These are phyloP conservation scores for Fusarium sp. DNA, from an alignment of 2,329 filamentous ascomycete species.

Conservation along the genomic window DNA sequence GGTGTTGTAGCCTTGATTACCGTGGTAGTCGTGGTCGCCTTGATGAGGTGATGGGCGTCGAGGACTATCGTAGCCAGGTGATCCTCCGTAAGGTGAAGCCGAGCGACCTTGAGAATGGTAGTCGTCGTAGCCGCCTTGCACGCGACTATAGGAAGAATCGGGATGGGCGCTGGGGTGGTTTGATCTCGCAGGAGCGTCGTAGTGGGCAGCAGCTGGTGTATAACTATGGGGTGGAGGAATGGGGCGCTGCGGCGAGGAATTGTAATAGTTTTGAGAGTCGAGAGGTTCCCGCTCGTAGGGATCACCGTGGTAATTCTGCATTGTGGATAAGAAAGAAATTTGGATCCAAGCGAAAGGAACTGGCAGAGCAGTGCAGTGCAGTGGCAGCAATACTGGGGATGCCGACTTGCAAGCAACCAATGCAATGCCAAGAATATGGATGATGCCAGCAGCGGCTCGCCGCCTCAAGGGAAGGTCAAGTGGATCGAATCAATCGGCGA, in stretches of 20 bases:
- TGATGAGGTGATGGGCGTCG: conserved; percentile 36
- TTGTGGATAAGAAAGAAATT: conserved; percentile 37
- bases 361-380: conserved; percentile 10
- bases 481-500: conserved; percentile 21
- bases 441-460: conserved; percentile 42
- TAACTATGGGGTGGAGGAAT: conserved; percentile 40
- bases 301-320: conserved; percentile 51
- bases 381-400: conserved; percentile 11
- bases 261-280: conserved; percentile 45
- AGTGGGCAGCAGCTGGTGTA: conserved; percentile 42
- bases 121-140: conserved; percentile 35
- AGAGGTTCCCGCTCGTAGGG: conserved; percentile 54
- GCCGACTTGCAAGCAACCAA: conserved; percentile 17
- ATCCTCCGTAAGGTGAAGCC: conserved; percentile 37
- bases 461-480: conserved; percentile 23
- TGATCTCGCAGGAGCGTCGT: conserved; percentile 42
- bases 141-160: conserved; percentile 42
- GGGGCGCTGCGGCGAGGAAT: conserved; percentile 40
- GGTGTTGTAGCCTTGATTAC: conserved; percentile 29
- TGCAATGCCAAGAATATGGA: conserved; percentile 31
- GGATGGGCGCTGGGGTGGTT: conserved; percentile 43
- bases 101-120: conserved; percentile 31
- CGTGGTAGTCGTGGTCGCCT: conserved; percentile 41
- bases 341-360: conserved; percentile 26
- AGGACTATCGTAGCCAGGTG: conserved; percentile 40